phyloP scores from a whole-genome alignment of 2,329 filamentous ascomycete genomes.

The Westerdykella sp. region DNA sequence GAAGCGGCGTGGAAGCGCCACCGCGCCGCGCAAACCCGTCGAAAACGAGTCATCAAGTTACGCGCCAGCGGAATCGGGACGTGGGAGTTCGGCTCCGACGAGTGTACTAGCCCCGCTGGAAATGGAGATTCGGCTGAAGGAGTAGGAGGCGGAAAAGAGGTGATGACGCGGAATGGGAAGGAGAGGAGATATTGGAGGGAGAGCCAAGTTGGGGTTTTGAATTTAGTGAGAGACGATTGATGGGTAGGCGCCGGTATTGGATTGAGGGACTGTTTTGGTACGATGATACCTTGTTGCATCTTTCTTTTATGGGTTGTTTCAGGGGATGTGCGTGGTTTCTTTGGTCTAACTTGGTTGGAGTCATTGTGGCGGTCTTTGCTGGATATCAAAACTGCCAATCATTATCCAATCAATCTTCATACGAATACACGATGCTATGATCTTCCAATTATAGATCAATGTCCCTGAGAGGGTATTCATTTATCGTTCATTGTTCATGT shows the following conservation, averaged over 20 bases:
- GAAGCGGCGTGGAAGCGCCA: conserved; percentile 26
- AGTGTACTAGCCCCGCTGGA: conserved; percentile 10
- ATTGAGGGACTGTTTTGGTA: neutral
- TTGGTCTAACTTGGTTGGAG: no score
- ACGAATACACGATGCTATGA: no score
- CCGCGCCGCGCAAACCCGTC: conserved; percentile 9
- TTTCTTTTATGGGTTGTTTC: neutral
- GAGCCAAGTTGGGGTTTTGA: conserved; percentile 33
- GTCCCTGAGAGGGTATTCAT: no score
- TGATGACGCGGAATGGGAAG: conserved; percentile 14
- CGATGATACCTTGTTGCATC: neutral
- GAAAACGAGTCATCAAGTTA: conserved; percentile 27
- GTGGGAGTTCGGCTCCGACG: conserved; percentile 26
- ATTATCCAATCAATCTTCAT: no score
- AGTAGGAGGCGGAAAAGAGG: neutral
- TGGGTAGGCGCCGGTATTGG: neutral
- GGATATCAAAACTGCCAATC: no score
- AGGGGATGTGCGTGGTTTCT: neutral
- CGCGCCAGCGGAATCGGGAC: conserved; percentile 28
- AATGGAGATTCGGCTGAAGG: neutral
- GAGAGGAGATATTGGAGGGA: conserved; percentile 30
- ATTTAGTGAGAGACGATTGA: conserved; percentile 13
- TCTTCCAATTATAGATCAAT: no score
- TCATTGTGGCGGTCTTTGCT: no score
- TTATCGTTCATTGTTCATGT: no score